Evolutionary conservation across 768 basidiomycete species (phyloP).

Genomic region (Mycena venus): DNA sequence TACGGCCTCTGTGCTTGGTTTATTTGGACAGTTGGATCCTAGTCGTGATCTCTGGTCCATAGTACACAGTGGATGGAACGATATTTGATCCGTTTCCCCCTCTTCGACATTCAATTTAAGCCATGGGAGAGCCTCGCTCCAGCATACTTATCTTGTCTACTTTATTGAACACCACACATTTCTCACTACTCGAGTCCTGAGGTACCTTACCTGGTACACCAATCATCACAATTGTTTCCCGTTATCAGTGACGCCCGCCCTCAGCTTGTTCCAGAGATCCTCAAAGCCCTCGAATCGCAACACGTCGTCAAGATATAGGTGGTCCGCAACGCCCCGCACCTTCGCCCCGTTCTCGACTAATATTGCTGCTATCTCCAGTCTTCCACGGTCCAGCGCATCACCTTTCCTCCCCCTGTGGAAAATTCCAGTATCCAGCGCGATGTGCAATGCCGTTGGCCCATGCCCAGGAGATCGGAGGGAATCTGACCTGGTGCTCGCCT

Average conservation of each 20-base stretch:
- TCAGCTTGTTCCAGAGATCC: constrained; percentile 24
- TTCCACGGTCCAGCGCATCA: not conserved
- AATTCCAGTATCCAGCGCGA: constrained; percentile 15
- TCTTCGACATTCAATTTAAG: too few species aligned
- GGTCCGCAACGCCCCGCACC: constrained; percentile 10
- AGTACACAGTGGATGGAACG: too few species aligned
- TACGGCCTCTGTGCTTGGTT: too few species aligned
- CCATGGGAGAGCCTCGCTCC: too few species aligned
- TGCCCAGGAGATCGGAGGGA: not conserved
- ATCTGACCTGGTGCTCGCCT: not conserved
- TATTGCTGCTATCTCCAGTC: constrained; percentile 7
- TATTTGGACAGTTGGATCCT: too few species aligned
- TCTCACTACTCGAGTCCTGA: too few species aligned
- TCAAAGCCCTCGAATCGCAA: constrained; percentile 23
- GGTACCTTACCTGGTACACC: not conserved
- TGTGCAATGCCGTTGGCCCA: constrained; percentile 24
- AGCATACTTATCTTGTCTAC: too few species aligned
- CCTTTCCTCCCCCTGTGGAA: not conserved
- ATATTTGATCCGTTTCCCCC: too few species aligned
- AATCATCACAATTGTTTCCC: not conserved
- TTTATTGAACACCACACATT: too few species aligned
- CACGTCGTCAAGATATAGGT: constrained; percentile 5
- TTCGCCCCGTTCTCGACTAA: constrained; percentile 9
- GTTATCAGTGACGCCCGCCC: constrained; percentile 7
- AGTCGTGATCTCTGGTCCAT: too few species aligned